phyloP scores from a whole-genome alignment of 2,329 filamentous ascomycete genomes.

The Alternaria incomplexa region DNA sequence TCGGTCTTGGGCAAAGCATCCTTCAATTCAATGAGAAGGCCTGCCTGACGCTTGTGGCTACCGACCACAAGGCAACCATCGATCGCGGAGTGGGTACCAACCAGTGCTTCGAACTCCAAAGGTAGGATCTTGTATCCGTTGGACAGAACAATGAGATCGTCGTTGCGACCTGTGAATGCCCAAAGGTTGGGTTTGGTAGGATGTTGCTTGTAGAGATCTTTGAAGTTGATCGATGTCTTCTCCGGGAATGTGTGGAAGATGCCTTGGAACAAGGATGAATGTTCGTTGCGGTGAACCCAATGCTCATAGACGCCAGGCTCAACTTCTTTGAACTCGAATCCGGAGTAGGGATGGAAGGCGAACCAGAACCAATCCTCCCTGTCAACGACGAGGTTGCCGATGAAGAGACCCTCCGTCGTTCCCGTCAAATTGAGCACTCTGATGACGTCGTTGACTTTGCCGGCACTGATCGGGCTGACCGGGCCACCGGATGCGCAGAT shows the following conservation, averaged over 20 bases:
- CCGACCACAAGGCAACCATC: constrained; percentile 40
- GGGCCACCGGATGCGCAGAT: constrained; percentile 47
- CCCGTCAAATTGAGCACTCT: constrained; percentile 28
- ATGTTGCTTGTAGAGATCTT: constrained; percentile 26
- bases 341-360: constrained; percentile 27
- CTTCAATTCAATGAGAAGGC: constrained; percentile 39
- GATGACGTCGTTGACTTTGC: constrained; percentile 23
- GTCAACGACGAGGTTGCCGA: constrained; percentile 18
- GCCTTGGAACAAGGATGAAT: constrained; percentile 27
- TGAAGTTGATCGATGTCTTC: constrained; percentile 21
- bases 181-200: constrained; percentile 26
- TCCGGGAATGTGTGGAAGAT: constrained; percentile 32
- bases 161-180: constrained; percentile 26
- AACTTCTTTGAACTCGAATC: constrained; percentile 30
- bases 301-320: constrained; percentile 44
- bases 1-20: constrained; percentile 12
- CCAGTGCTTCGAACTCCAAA: constrained; percentile 22
- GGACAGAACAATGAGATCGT: constrained; percentile 27
- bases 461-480: constrained; percentile 20
- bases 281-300: constrained; percentile 42
- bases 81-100: constrained; percentile 38
- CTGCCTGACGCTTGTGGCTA: constrained; percentile 34
- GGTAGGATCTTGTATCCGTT: constrained; percentile 31
- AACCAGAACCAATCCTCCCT: constrained; percentile 33
- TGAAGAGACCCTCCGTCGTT: constrained; percentile 31